These are phyloP conservation scores for Cryptococcus neoformans DNA, from an alignment of 1,284 basidiomycete genomes.

Conservation along the genomic window DNA sequence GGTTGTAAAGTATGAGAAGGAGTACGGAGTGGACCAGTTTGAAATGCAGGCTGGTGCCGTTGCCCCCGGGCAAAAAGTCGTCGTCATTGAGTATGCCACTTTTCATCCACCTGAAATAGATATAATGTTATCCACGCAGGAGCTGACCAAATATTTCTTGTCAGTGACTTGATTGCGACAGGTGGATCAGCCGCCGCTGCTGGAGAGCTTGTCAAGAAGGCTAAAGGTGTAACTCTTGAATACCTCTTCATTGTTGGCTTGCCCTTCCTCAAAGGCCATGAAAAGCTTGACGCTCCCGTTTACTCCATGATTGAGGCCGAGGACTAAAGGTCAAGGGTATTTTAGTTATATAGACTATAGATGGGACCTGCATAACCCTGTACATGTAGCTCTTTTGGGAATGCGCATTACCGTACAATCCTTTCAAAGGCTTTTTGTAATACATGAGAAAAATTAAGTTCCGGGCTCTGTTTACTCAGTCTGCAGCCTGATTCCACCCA, in stretches of 20 bases:
- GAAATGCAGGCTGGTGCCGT: conserved; percentile 94
- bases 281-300: conserved; percentile 78
- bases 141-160: neutral
- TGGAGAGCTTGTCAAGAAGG: conserved; percentile 79
- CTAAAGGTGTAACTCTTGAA: conserved; percentile 80
- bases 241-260: conserved; percentile 94
- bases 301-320: conserved; percentile 80
- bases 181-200: conserved; percentile 95
- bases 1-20: conserved; percentile 80
- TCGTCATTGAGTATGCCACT: conserved; percentile 69
- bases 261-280: conserved; percentile 72
- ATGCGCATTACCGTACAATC: too few species aligned
- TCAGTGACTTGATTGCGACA: conserved; percentile 86
- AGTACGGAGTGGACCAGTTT: conserved; percentile 87
- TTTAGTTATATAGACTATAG: too few species aligned
- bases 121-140: neutral
- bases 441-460: too few species aligned
- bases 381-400: too few species aligned
- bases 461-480: too few species aligned
- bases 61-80: conserved; percentile 72
- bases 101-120: neutral
- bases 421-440: too few species aligned
- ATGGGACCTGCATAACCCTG: too few species aligned
- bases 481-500: too few species aligned
- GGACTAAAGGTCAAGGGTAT: conserved; percentile 52